Evolutionary conservation across 2,329 filamentous ascomycete species (phyloP).

Genomic region (Xylariomycetidae sp.): DNA sequence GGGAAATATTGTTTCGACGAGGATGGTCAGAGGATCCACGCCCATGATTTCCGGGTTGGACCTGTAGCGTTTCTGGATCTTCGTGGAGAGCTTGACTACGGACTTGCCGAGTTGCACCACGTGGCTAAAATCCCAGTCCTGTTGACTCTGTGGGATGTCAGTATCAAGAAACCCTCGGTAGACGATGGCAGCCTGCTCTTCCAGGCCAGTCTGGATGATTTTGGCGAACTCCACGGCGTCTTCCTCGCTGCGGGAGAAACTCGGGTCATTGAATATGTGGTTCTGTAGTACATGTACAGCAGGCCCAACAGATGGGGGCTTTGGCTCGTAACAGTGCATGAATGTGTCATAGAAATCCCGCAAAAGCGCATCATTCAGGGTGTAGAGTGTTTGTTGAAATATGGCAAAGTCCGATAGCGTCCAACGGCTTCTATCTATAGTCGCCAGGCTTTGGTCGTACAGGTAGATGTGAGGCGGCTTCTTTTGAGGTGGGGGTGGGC

Average conservation of each 20-base stretch:
- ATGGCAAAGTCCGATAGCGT: slow-evolving; percentile 62
- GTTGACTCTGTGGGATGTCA: slow-evolving; percentile 72
- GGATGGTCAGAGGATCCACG: slow-evolving; percentile 57
- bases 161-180: slow-evolving; percentile 77
- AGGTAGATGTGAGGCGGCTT: slow-evolving; percentile 53
- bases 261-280: slow-evolving; percentile 74
- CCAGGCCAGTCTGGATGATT: slow-evolving; percentile 68
- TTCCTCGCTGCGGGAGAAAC: slow-evolving; percentile 66
- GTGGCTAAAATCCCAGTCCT: slow-evolving; percentile 86
- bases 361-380: slow-evolving; percentile 75
- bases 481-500: slow-evolving; percentile 61
- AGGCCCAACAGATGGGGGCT: slow-evolving; percentile 73
- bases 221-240: slow-evolving; percentile 68
- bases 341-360: slow-evolving; percentile 85
- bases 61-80: slow-evolving; percentile 87
- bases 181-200: slow-evolving; percentile 68
- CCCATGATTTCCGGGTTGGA: slow-evolving; percentile 87
- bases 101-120: slow-evolving; percentile 84
- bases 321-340: slow-evolving; percentile 84
- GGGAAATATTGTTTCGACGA: slow-evolving; percentile 81
- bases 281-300: slow-evolving; percentile 77
- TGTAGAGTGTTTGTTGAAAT: slow-evolving; percentile 71
- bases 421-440: slow-evolving; percentile 60
- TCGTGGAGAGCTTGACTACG: slow-evolving; percentile 79
- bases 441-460: slow-evolving; percentile 45